phyloP scores from a whole-genome alignment of 345 rosid species.

The Punica granatum region DNA sequence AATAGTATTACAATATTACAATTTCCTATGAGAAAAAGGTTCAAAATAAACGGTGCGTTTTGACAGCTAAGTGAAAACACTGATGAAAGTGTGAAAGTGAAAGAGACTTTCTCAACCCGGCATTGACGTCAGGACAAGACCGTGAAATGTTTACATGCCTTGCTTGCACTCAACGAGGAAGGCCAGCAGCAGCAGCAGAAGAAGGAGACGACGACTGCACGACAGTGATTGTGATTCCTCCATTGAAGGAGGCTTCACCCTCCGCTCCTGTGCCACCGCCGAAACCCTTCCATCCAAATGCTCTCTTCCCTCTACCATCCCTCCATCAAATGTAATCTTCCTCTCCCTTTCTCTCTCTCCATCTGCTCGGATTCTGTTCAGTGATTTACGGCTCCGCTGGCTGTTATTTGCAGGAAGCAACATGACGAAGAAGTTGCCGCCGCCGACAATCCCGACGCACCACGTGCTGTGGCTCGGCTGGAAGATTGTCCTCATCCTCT shows the following conservation, averaged over 20 bases:
- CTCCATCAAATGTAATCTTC: conserved; percentile 7
- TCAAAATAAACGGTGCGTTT: not conserved
- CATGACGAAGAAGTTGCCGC: conserved; percentile 46
- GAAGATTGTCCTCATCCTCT: conserved; percentile 53
- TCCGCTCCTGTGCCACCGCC: not conserved
- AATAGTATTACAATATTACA: too few species aligned
- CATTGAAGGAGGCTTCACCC: not conserved
- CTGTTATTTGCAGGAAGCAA: conserved; percentile 7
- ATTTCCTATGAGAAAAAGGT: too few species aligned
- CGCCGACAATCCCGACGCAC: conserved; percentile 20
- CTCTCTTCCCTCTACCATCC: not conserved
- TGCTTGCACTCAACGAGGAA: too few species aligned
- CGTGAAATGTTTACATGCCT: too few species aligned
- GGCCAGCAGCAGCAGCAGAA: too few species aligned
- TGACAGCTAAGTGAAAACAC: too few species aligned
- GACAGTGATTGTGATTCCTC: not conserved
- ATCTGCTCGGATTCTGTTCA: not conserved
- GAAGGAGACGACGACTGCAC: not conserved
- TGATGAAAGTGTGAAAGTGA: too few species aligned
- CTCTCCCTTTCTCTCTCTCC: not conserved
- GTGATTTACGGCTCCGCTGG: not conserved
- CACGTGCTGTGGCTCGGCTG: conserved; percentile 47
- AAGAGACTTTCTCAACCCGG: too few species aligned
- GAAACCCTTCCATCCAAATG: not conserved
- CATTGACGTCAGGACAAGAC: too few species aligned